A percentile compares a stretch with the other conserved stretches of the same genome.
Evolutionary conservation across 2,329 filamentous ascomycete species (phyloP).

Genomic region (Shiraia sp.): DNA sequence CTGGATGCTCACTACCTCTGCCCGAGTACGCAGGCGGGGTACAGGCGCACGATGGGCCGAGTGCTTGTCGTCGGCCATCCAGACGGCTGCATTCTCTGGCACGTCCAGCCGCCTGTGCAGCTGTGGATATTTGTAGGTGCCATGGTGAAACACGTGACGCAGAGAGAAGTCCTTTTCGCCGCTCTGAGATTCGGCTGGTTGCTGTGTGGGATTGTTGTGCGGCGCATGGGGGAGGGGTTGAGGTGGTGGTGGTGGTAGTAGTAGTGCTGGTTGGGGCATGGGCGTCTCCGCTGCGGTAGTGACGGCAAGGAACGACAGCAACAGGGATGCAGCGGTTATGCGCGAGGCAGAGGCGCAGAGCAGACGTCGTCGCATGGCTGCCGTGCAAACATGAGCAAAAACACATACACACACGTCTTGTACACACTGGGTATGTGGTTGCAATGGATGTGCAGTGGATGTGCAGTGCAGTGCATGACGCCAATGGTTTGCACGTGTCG

Average conservation of each 20-base stretch:
- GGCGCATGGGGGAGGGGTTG: no score
- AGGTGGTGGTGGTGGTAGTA: constrained; percentile 26
- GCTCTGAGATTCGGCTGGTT: no score
- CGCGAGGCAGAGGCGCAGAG: constrained; percentile 59
- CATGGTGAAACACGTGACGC: constrained; percentile 91
- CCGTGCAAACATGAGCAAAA: neutral
- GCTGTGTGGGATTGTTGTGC: no score
- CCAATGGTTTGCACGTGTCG: constrained; percentile 14
- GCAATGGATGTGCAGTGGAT: no score
- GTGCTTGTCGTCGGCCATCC: constrained; percentile 63
- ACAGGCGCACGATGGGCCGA: constrained; percentile 44
- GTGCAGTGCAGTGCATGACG: neutral
- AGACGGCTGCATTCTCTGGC: constrained; percentile 62
- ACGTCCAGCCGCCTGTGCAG: constrained; percentile 81
- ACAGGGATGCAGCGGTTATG: constrained; percentile 62
- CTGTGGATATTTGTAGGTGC: constrained; percentile 73
- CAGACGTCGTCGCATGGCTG: constrained; percentile 33
- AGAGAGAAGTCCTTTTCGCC: constrained; percentile 52
- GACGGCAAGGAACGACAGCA: constrained; percentile 70
- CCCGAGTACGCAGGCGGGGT: constrained; percentile 58
- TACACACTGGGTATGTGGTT: neutral
- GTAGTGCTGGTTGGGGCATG: no score
- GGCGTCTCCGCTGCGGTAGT: constrained; percentile 46
- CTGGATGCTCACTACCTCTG: constrained; percentile 71
- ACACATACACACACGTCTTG: neutral